These are phyloP conservation scores for Candida patagonica DNA, from an alignment of 805 yeast species.

Conservation along the genomic window DNA sequence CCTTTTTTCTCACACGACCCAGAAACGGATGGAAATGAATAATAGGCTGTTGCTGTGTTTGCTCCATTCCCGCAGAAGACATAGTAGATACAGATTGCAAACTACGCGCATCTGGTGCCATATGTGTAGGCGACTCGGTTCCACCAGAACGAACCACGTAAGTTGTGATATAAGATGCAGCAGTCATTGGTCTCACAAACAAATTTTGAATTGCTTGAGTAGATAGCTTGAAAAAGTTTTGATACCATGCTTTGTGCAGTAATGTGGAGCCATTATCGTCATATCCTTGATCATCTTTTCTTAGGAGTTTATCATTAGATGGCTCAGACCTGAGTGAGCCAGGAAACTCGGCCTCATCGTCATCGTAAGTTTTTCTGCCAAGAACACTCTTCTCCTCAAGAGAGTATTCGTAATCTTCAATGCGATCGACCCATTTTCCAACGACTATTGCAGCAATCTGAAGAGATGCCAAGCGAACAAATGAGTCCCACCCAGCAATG, in stretches of 20 bases:
- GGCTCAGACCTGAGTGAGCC: background rate
- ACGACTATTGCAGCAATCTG: constrained; percentile 13
- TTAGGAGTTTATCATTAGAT: background rate
- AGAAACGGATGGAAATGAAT: constrained; percentile 5
- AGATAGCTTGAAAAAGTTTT: too few species aligned
- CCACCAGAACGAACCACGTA: background rate
- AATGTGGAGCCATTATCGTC: too few species aligned
- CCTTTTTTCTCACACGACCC: too few species aligned
- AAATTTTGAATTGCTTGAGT: too few species aligned
- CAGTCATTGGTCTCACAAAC: too few species aligned
- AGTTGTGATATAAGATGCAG: background rate
- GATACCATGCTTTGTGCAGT: too few species aligned
- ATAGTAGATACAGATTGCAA: too few species aligned
- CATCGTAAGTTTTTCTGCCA: constrained; percentile 16
- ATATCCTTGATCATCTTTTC: background rate
- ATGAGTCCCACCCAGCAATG: constrained; percentile 12
- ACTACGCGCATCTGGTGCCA: background rate
- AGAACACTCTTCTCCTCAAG: constrained; percentile 13
- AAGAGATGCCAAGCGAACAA: constrained; percentile 9
- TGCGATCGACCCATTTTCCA: constrained; percentile 18
- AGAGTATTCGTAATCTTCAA: constrained; percentile 10
- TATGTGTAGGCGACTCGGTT: too few species aligned
- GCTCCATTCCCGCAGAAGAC: background rate
- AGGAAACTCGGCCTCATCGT: constrained; percentile 8
- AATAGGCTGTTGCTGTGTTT: background rate